These are phyloP conservation scores for Talaromyces ruber DNA, from an alignment of 495 filamentous ascomycete species.

Conservation along the genomic window DNA sequence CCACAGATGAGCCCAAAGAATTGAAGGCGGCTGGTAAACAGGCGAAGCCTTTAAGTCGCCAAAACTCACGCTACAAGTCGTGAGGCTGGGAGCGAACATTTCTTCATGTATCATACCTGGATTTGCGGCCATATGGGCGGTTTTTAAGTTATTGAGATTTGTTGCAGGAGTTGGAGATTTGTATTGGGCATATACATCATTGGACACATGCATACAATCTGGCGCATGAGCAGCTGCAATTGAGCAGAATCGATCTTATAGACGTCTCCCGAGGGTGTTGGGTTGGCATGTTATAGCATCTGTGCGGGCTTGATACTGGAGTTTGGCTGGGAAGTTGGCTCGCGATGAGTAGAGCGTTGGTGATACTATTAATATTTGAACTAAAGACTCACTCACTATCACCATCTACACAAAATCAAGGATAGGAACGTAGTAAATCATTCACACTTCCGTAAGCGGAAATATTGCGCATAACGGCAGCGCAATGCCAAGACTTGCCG, in stretches of 20 bases:
- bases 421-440: background rate
- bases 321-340: background rate
- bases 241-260: background rate
- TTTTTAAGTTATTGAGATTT: background rate
- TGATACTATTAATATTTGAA: background rate
- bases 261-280: background rate
- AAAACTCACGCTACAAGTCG: constrained; percentile 38
- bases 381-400: background rate
- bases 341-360: background rate
- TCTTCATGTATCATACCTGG: background rate
- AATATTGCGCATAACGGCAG: background rate
- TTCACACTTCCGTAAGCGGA: background rate
- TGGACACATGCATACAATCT: background rate
- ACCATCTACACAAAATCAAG: background rate
- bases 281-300: background rate
- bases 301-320: background rate
- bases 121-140: background rate
- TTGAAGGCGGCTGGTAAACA: constrained; percentile 37
- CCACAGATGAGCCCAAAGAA: constrained; percentile 31
- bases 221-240: background rate
- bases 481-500: background rate
- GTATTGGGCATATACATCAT: background rate
- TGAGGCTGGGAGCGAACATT: background rate
- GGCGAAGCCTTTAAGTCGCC: constrained; percentile 39
- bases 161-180: background rate